Evolutionary conservation across 345 rosid species (phyloP).

Genomic region (Eutrema japonicum): DNA sequence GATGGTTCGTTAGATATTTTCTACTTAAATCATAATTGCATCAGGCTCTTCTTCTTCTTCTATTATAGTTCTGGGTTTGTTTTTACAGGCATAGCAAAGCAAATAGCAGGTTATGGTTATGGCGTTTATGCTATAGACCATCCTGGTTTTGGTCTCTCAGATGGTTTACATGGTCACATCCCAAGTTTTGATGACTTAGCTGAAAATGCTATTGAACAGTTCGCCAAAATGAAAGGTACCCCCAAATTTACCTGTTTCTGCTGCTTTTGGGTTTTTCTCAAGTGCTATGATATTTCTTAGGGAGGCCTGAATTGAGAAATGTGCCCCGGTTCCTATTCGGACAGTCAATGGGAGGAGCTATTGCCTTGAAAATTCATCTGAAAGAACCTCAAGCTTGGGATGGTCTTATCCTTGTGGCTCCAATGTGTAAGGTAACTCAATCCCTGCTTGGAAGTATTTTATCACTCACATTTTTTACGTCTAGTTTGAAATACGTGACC

Average conservation of each 20-base stretch:
- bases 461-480: not conserved
- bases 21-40: conserved; percentile 3
- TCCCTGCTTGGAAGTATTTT: not conserved
- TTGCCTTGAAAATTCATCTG: conserved; percentile 76
- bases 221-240: conserved; percentile 77
- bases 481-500: conserved; percentile 42
- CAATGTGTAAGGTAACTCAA: conserved; percentile 88
- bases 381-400: conserved; percentile 88
- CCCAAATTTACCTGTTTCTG: conserved; percentile 2
- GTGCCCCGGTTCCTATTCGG: conserved; percentile 80
- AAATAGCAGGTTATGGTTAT: conserved; percentile 72
- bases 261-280: not conserved
- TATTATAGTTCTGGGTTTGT: conserved; percentile 8
- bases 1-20: conserved; percentile 64
- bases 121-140: conserved; percentile 86
- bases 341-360: conserved; percentile 99
- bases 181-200: conserved; percentile 72
- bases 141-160: conserved; percentile 93
- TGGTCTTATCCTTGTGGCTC: conserved; percentile 89
- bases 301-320: conserved; percentile 66
- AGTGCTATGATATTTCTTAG: conserved; percentile 46
- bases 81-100: conserved; percentile 75
- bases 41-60: conserved; percentile 14
- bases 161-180: conserved; percentile 91
- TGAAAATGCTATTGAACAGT: conserved; percentile 73